A percentile compares a stretch with the other conserved stretches of the same genome.
Conservation (phyloP, 2,329 filamentous ascomycete genomes). For the Annulohypoxylon truncatum region DNA sequence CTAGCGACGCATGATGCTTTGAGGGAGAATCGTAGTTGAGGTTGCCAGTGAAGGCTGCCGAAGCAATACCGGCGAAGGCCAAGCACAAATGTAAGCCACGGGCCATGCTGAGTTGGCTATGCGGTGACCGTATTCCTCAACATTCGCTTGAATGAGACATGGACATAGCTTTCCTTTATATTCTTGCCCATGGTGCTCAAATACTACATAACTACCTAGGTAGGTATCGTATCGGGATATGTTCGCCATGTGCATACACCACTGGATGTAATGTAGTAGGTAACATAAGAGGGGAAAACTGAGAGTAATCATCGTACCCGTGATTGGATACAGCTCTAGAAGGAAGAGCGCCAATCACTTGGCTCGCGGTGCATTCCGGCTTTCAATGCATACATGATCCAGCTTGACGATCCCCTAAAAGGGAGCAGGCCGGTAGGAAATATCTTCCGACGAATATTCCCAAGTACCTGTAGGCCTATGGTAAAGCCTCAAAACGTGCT, state of each 20-base stretch:
- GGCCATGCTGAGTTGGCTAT: constrained; percentile 34
- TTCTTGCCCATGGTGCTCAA: not conserved
- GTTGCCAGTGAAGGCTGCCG: constrained; percentile 54
- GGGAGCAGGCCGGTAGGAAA: not conserved
- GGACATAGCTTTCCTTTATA: not conserved
- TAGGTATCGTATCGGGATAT: constrained; percentile 5
- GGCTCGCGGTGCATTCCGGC: not conserved
- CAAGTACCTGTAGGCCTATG: not conserved
- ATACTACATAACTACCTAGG: not conserved
- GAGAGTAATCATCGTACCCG: constrained; percentile 28
- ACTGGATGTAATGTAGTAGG: constrained; percentile 4
- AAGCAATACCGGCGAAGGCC: constrained; percentile 31
- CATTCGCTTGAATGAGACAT: constrained; percentile 4
- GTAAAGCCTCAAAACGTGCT: constrained; percentile 39
- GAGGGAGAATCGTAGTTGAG: constrained; percentile 72
- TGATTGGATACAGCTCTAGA: constrained; percentile 30
- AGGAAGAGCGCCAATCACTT: not conserved
- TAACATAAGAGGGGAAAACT: constrained; percentile 13
- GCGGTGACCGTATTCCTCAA: not conserved
- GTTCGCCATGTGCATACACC: constrained; percentile 5
- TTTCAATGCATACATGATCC: constrained; percentile 9
- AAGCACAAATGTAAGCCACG: constrained; percentile 26
- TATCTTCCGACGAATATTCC: constrained; percentile 10
- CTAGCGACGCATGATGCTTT: constrained; percentile 67
- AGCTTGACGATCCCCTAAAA: not conserved